Evolutionary conservation across 176 grass and related monocot genomes (phyloP).

Genomic region (Dactylis glomerata): DNA sequence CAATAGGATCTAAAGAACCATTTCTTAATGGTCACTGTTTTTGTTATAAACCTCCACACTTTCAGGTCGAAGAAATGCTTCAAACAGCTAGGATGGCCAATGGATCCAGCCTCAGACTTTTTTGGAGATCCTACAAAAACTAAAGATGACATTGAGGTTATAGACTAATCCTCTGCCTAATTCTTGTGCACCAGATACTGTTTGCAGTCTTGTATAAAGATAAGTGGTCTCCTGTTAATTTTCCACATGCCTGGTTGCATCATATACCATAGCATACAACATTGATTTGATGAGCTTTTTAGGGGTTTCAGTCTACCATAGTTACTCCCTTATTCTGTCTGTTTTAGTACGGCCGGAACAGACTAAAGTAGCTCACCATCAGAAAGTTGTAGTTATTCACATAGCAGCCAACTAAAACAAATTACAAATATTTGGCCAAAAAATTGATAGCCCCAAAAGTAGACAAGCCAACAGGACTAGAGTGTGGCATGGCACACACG

Average conservation of each 20-base stretch:
- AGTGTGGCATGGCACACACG: background rate
- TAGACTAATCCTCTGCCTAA: background rate
- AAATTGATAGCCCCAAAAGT: background rate
- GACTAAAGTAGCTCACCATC: background rate
- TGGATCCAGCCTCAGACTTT: slow-evolving; percentile 46
- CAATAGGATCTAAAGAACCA: background rate
- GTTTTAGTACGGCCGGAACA: background rate
- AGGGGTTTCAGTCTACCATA: background rate
- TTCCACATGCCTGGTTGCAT: background rate
- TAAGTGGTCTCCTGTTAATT: background rate
- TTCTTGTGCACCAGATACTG: slow-evolving; percentile 2
- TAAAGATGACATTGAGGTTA: slow-evolving; percentile 39
- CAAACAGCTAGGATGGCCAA: slow-evolving; percentile 70
- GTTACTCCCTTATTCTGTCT: background rate
- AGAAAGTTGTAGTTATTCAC: background rate
- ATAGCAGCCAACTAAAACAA: background rate
- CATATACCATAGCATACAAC: background rate
- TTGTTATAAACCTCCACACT: slow-evolving; percentile 18
- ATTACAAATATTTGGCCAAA: background rate
- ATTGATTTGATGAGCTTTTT: background rate
- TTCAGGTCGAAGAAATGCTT: slow-evolving; percentile 82
- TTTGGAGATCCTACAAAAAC: slow-evolving; percentile 17
- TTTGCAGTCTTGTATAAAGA: background rate
- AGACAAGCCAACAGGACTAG: background rate
- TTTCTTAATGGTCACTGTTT: slow-evolving; percentile 27